Evolutionary conservation across 805 yeast species (phyloP).

Genomic region (Lipomyces kockii): DNA sequence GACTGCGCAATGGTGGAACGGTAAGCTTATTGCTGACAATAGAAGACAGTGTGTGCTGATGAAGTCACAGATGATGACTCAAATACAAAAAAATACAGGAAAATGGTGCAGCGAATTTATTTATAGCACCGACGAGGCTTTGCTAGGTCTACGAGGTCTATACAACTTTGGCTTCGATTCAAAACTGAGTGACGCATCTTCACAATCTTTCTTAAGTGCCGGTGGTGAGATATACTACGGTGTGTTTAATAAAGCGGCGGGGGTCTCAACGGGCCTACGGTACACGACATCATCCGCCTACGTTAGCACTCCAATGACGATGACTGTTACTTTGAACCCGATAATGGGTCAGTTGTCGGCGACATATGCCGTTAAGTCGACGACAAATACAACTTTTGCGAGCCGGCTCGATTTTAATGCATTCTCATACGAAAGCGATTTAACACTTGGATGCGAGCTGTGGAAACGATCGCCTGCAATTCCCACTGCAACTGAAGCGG

Average conservation of each 20-base stretch:
- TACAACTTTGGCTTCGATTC: slow-evolving; percentile 60
- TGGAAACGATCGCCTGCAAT: slow-evolving; percentile 49
- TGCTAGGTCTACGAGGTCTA: slow-evolving; percentile 78
- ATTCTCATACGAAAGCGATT: slow-evolving; percentile 85
- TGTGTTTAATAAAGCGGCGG: slow-evolving; percentile 81
- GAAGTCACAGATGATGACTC: slow-evolving; percentile 57
- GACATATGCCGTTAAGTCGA: slow-evolving; percentile 83
- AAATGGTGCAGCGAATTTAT: slow-evolving; percentile 71
- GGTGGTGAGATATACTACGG: slow-evolving; percentile 94
- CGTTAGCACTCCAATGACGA: slow-evolving; percentile 86
- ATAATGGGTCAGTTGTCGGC: slow-evolving; percentile 86
- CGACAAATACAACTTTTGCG: slow-evolving; percentile 73
- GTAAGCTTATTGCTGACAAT: slow-evolving; percentile 18
- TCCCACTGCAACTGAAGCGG: background rate
- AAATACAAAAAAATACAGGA: slow-evolving; percentile 69
- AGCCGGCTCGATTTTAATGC: slow-evolving; percentile 88
- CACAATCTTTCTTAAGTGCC: slow-evolving; percentile 61
- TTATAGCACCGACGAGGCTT: slow-evolving; percentile 80
- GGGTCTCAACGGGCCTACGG: slow-evolving; percentile 80
- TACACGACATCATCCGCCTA: slow-evolving; percentile 84
- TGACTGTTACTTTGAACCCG: slow-evolving; percentile 87
- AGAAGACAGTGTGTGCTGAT: slow-evolving; percentile 41
- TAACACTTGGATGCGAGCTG: slow-evolving; percentile 83
- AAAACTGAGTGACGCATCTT: slow-evolving; percentile 12
- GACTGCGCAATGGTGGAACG: slow-evolving; percentile 57